Conservation (phyloP, 805 yeast genomes). For the Geotrichum ghanense region DNA sequence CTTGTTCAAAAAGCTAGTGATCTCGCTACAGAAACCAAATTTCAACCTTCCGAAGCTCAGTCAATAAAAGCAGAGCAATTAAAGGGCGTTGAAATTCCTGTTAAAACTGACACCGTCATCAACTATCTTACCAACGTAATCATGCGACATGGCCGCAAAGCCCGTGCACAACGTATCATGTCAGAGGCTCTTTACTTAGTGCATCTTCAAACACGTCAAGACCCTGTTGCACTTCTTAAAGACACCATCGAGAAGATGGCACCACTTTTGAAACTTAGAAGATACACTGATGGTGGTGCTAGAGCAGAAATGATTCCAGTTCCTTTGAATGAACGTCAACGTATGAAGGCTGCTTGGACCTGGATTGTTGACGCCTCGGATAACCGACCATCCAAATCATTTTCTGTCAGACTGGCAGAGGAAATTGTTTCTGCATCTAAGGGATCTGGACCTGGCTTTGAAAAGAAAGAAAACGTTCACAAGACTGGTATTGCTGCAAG, state of each 20-base stretch:
- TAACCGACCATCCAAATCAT: conserved; percentile 67
- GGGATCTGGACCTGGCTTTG: conserved; percentile 76
- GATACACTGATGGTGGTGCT: conserved; percentile 76
- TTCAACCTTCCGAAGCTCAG: conserved; percentile 52
- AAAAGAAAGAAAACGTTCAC: conserved; percentile 73
- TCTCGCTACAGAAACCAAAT: conserved; percentile 10
- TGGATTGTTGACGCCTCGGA: conserved; percentile 86
- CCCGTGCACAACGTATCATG: conserved; percentile 61
- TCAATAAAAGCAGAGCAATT: conserved; percentile 41
- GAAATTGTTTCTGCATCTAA: conserved; percentile 68
- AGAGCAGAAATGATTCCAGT: conserved; percentile 71
- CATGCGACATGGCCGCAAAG: conserved; percentile 87
- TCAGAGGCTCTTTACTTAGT: conserved; percentile 72
- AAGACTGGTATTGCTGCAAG: conserved; percentile 81
- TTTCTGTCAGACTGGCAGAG: conserved; percentile 82
- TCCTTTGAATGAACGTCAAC: conserved; percentile 71
- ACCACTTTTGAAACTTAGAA: conserved; percentile 70
- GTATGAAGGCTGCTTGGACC: conserved; percentile 74
- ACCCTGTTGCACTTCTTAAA: conserved; percentile 70
- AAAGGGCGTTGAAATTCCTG: conserved; percentile 45
- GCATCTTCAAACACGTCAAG: conserved; percentile 57
- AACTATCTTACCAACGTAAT: conserved; percentile 73
- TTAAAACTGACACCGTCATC: conserved; percentile 54
- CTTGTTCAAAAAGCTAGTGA: conserved; percentile 20
- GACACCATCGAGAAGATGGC: conserved; percentile 70